Evolutionary conservation across 495 filamentous ascomycete species (phyloP), one percentile per base, ranked within the genome.

Genomic region (Lasiosphaeria miniovina): DNA sequence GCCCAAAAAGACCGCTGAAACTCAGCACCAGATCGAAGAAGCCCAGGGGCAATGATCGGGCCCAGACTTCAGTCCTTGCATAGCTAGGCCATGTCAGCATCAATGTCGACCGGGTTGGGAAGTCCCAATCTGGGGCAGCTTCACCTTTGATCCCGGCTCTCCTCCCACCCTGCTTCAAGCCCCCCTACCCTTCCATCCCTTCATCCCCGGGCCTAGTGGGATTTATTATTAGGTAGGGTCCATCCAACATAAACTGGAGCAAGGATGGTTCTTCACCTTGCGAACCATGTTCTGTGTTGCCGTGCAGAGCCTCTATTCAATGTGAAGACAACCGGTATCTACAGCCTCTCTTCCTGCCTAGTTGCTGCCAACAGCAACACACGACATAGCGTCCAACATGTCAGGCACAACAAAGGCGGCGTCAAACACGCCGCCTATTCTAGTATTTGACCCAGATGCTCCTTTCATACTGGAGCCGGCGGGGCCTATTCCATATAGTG

Each of bases 401-500:
- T 41, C 43, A 11, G 12, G 5, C 43, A n/a, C 43, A 11, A n/a
- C 12, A 24, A 51, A 24, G 49, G 32, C 17, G 17, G 4, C 32
- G n/a, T 51, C 12, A n/a, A 3, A 32, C 49, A 35, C 17, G 49
- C 24, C 17, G 7, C 24, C 10, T 17, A 6, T 5, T 9, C 49
- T n/a, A 24, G 24, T 24, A 10, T 51, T 51, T 35, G 3, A 51
- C 12, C n/a, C 5, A 32, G 31, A 55, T 31, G 51, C 60, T 45
- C 61, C 58, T 10, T 65, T 56, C 24, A 33, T 48, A 14, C 35
- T 64, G 35, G 34, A 34, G 11, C 65, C 58, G n/a, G 35, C 10
- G 4, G 68, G 65, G 1, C 65, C 61, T 3, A 54, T 62, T 35
- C 65, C 63, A 2, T 66, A 65, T 36, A 61, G 58, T 36, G 54